Base-by-base conservation (phyloP, 441 rosid genomes). In the Erodium moschatum region DNA sequence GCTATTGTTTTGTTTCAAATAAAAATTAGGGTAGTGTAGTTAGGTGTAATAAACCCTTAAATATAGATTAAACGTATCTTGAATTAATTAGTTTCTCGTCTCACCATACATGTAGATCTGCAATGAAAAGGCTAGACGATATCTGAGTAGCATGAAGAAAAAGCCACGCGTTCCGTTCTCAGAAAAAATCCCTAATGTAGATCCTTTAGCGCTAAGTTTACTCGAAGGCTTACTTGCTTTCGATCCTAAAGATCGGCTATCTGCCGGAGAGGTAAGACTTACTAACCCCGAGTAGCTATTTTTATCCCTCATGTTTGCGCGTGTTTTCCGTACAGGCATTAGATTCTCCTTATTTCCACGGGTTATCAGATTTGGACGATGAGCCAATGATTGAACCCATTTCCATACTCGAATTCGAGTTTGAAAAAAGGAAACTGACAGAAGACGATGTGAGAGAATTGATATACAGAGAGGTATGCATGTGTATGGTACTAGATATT, bases 71-170 rank as follows among this genome's bases (percentile, higher is more conserved):
- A 52, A 16, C 60, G 15, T 16, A 15, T 52, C 19, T 52, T 5
- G 60, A 44, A 35, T 58, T 66, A 21, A 16, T 70, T 65, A 56
- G 40, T 50, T 50, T 29, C n/a, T 27, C 31, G 54, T 19, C 21
- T 48, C 60, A 67, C 38, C 69, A 50, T 60, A 44, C 71, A 63
- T 70, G 69, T 85, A 92, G 98, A 95, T 95, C 78, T 83, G 98
- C 9, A 95, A 95, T 81, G 98, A 95, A 77, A 95, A 95, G 85
- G 99, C 97, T 16, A 87, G 98, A 81, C 90, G 96, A 81, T 95
- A 95, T 70, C 96, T 95, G 67, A 81, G 89, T 70, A 87, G 83
- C 93, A 92, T 95, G 99, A 85, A 92, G 77, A 92, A 80, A 65
- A 95, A 95, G 78, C 92, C 72, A 75, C 88, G 83, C 29, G 85